Conservation (phyloP, 345 rosid genomes). For the Draba incana region DNA sequence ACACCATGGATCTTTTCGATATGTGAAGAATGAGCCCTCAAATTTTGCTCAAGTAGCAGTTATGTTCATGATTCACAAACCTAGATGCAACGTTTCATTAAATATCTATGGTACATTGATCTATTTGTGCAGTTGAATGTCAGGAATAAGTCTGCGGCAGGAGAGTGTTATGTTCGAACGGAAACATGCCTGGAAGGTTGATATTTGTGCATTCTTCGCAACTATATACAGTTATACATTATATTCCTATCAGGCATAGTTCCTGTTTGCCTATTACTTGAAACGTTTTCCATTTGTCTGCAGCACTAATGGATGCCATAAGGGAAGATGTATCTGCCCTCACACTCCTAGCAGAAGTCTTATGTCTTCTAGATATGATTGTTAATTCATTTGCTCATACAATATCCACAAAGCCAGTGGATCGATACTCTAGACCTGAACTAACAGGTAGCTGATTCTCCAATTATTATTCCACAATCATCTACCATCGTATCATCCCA, state of each 20-base stretch:
- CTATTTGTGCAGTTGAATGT: conserved; percentile 73
- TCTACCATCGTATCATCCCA: conserved; percentile 14
- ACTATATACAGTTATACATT: neutral
- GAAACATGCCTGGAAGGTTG: conserved; percentile 96
- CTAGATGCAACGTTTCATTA: conserved; percentile 10
- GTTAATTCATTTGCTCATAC: conserved; percentile 91
- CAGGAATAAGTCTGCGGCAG: conserved; percentile 94
- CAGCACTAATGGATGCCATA: conserved; percentile 82
- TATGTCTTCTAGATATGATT: conserved; percentile 95
- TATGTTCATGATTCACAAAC: conserved; percentile 17
- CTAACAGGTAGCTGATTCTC: conserved; percentile 63
- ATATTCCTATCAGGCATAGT: conserved; percentile 12
- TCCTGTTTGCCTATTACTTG: conserved; percentile 7
- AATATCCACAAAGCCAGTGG: conserved; percentile 86
- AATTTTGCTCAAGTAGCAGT: conserved; percentile 19
- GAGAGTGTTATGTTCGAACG: conserved; percentile 86
- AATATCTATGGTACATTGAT: conserved; percentile 23
- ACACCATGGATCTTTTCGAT: conserved; percentile 21
- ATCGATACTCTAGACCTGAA: conserved; percentile 80
- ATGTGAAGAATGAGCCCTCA: conserved; percentile 28
- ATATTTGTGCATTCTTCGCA: conserved; percentile 51
- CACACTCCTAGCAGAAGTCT: conserved; percentile 87
- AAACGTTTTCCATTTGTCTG: conserved; percentile 35
- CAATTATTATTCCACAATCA: conserved; percentile 13
- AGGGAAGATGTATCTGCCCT: conserved; percentile 76